phyloP scores from a whole-genome alignment of 257 asterid species.

The Parsonsia alboflavescens region DNA sequence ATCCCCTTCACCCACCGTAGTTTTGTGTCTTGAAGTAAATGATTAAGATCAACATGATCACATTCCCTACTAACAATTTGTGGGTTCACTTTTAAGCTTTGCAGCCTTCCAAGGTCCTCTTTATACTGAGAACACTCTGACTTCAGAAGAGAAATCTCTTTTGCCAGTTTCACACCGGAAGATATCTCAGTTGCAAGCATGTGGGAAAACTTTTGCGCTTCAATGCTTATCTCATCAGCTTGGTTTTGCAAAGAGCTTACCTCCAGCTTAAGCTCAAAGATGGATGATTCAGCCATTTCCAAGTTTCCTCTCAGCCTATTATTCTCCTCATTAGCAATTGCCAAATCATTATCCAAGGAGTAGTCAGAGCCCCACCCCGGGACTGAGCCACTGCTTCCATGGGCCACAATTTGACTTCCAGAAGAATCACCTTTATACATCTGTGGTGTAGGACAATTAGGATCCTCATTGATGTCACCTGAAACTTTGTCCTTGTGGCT shows the following conservation, averaged over 20 bases:
- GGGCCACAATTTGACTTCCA: slow-evolving; percentile 39
- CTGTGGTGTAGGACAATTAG: slow-evolving; percentile 40
- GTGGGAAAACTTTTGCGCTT: slow-evolving; percentile 51
- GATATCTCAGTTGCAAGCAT: slow-evolving; percentile 59
- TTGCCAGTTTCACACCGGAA: slow-evolving; percentile 55
- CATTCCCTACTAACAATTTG: slow-evolving; percentile 30
- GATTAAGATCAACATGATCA: slow-evolving; percentile 31
- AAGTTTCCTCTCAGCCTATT: slow-evolving; percentile 62
- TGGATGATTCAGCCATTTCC: slow-evolving; percentile 73
- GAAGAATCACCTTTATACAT: slow-evolving; percentile 45
- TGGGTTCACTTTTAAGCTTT: slow-evolving; percentile 41
- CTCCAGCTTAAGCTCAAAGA: slow-evolving; percentile 72
- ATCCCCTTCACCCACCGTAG: slow-evolving; percentile 49
- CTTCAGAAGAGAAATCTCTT: slow-evolving; percentile 58
- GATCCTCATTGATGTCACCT: slow-evolving; percentile 35
- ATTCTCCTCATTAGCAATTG: slow-evolving; percentile 64
- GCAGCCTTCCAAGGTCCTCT: slow-evolving; percentile 55
- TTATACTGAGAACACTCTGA: slow-evolving; percentile 59
- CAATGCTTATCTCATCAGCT: slow-evolving; percentile 64
- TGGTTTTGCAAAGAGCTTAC: slow-evolving; percentile 66
- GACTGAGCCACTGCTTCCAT: slow-evolving; percentile 43
- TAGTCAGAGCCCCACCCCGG: slow-evolving; percentile 56
- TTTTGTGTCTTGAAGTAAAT: slow-evolving; percentile 34
- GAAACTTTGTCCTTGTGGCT: slow-evolving; percentile 41
- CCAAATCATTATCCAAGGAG: slow-evolving; percentile 54